Conservation (phyloP, 2,329 filamentous ascomycete genomes). For the Alternaria gaisen region DNA sequence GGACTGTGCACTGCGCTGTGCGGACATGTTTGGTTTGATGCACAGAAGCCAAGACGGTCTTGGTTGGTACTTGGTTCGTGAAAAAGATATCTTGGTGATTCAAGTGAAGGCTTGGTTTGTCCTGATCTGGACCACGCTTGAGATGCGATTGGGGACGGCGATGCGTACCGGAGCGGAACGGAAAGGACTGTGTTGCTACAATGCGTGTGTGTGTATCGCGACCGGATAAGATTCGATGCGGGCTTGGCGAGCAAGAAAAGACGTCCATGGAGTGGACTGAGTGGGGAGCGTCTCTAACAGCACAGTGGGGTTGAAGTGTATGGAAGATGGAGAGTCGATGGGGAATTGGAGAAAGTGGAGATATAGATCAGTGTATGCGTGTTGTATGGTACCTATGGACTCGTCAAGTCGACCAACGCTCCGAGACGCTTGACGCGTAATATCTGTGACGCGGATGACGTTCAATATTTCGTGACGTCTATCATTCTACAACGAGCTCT, state of each 20-base stretch:
- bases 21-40: background rate
- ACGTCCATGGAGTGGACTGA: background rate
- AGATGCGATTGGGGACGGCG: background rate
- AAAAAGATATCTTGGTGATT: background rate
- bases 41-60: conserved; percentile 1
- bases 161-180: background rate
- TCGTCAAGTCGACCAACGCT: background rate
- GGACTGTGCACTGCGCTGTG: background rate
- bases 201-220: background rate
- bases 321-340: background rate
- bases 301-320: background rate
- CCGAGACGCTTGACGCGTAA: background rate
- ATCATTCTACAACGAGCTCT: conserved; percentile 32
- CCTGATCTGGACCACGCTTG: background rate
- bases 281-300: conserved; percentile 4
- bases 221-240: background rate
- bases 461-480: background rate
- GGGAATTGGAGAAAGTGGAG: background rate
- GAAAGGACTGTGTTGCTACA: background rate
- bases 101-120: background rate
- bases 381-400: background rate
- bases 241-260: background rate
- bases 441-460: background rate
- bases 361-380: background rate
- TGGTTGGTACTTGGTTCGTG: background rate